Base-by-base conservation (phyloP, 2,329 filamentous ascomycete species). In the Arthroderma sp. region DNA sequence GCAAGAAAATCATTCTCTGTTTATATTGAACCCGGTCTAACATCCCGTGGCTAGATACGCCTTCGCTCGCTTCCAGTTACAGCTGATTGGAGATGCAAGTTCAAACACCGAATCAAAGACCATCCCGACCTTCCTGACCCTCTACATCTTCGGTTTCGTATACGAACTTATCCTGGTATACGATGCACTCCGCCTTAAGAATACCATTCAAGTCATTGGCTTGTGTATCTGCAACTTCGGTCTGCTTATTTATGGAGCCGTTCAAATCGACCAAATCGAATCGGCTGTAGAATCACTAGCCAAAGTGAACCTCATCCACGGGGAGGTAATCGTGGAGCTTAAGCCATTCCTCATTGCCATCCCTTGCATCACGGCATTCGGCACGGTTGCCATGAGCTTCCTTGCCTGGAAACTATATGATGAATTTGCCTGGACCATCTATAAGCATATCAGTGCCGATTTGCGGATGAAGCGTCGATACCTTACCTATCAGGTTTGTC, bases 371-470 rank as follows among this genome's bases (percentile, higher is more conserved):
- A 86, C 97, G 63, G 89, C 82, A 0, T 73, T 94, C 31, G 82
- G 82, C 31, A 91, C 87, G 2, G 62, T 91, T 4, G 67, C 83
- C 56, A 84, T 97, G 78, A 79, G 78, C 13, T 86, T 89, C 61
- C 77, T 91, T 55, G 84, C 91, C 1, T 97, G 90, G 87, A 96
- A 95, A 75, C 80, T 98, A 33, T 97, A 98, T 70, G 90, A 95
- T 68, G 91, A 96, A 71, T 98, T 98, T 73, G 91, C 93, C 9
- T 98, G 93, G 93, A 93, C 93, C 58, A 98, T 98, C 67, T 90
- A 98, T 74, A 98, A 98, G 78, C 91, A 95, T 72, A 98, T 98
- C 69, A 95, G 91, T 68, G 93, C 93, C 55, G 93, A 98, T 76
- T 82, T 96, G 69, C 84, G 90, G 66, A 89, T 98, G 86, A 97